Conservation (phyloP, 495 filamentous ascomycete species). For the Penicillium odoratum region DNA sequence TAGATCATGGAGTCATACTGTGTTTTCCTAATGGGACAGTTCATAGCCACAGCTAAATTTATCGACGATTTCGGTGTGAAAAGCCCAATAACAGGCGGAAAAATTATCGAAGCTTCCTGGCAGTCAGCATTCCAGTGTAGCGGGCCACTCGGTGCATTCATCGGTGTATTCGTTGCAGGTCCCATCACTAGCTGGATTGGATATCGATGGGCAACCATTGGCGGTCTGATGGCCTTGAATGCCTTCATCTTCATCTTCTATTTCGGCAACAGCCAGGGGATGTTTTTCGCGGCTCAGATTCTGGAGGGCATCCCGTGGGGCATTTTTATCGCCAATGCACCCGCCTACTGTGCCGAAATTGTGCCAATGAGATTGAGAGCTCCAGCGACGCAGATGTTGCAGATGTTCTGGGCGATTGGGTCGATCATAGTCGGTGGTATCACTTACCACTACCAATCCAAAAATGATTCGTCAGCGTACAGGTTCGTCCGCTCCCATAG, state of each 20-base stretch:
- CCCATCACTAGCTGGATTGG: slow-evolving; percentile 62
- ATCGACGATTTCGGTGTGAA: slow-evolving; percentile 26
- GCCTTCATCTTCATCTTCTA: slow-evolving; percentile 73
- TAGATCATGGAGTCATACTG: slow-evolving; percentile 51
- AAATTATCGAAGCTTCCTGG: slow-evolving; percentile 50
- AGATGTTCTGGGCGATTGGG: slow-evolving; percentile 70
- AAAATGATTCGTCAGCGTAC: slow-evolving; percentile 36
- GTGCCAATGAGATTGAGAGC: slow-evolving; percentile 62
- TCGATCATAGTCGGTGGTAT: slow-evolving; percentile 46
- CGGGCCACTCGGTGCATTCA: slow-evolving; percentile 54
- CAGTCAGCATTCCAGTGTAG: slow-evolving; percentile 64
- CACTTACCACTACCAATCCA: slow-evolving; percentile 43
- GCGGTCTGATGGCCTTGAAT: slow-evolving; percentile 42
- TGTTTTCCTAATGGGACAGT: slow-evolving; percentile 41
- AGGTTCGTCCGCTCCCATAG: slow-evolving; percentile 38
- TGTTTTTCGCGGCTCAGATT: slow-evolving; percentile 46
- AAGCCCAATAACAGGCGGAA: slow-evolving; percentile 25
- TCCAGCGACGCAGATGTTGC: slow-evolving; percentile 46
- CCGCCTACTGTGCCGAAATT: slow-evolving; percentile 70
- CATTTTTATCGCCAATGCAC: slow-evolving; percentile 69
- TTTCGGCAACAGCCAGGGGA: slow-evolving; percentile 57
- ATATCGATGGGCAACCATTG: slow-evolving; percentile 61
- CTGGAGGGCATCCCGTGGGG: slow-evolving; percentile 68
- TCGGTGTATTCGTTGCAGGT: slow-evolving; percentile 65
- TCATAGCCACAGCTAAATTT: slow-evolving; percentile 18